A percentile compares a stretch with the other conserved stretches of the same genome.
phyloP scores from a whole-genome alignment of 2,329 filamentous ascomycete genomes.

The Penicillium italicum region DNA sequence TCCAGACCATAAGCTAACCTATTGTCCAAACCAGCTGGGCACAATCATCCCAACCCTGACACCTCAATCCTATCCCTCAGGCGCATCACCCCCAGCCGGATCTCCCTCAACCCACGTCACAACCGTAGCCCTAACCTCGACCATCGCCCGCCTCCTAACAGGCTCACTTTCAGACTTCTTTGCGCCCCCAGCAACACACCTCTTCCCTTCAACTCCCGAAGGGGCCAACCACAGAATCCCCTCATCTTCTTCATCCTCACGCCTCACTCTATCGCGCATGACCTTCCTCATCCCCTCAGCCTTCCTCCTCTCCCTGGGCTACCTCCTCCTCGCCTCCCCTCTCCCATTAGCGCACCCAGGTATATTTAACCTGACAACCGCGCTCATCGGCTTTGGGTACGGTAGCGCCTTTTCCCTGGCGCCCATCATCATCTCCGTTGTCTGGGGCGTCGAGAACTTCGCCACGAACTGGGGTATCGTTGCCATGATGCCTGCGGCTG shows the following conservation, averaged over 20 bases:
- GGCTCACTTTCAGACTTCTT: slow-evolving; percentile 85
- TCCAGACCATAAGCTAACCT: not conserved
- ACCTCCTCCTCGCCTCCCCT: slow-evolving; percentile 74
- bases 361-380: slow-evolving; percentile 81
- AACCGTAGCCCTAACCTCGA: slow-evolving; percentile 86
- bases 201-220: slow-evolving; percentile 50
- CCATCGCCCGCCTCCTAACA: slow-evolving; percentile 81
- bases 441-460: slow-evolving; percentile 98
- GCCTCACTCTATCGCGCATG: slow-evolving; percentile 69
- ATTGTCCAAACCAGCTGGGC: slow-evolving; percentile 54
- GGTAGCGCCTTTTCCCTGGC: slow-evolving; percentile 86
- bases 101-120: slow-evolving; percentile 80
- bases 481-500: slow-evolving; percentile 82
- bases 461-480: slow-evolving; percentile 97
- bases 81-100: slow-evolving; percentile 53
- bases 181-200: slow-evolving; percentile 63
- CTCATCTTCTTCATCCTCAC: slow-evolving; percentile 30
- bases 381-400: slow-evolving; percentile 83
- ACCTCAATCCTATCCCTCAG: slow-evolving; percentile 54
- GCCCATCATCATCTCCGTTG: slow-evolving; percentile 90
- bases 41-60: slow-evolving; percentile 87
- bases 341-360: slow-evolving; percentile 72
- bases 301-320: slow-evolving; percentile 68
- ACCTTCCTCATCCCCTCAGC: slow-evolving; percentile 74
- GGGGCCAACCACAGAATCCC: slow-evolving; percentile 33